Base-by-base conservation (phyloP, 2,329 filamentous ascomycete genomes). In the Metarhizium sp. region DNA sequence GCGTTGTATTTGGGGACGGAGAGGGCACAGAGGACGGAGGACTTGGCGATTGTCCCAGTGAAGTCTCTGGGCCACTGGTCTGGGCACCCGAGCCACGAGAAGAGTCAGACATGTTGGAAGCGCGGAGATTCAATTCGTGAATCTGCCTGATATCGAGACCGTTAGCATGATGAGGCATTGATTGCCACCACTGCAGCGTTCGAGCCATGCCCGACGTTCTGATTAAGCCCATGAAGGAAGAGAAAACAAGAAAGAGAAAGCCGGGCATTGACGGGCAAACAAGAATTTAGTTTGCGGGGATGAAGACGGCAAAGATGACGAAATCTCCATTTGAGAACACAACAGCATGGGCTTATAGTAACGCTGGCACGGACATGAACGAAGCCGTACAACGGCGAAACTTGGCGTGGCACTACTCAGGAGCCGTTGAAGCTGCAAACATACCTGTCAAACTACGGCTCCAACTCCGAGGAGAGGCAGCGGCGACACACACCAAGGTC, bases 71-170 rank as follows among this genome's bases (percentile, higher is more conserved):
- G 13, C 45, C 63, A 47, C 66, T 62, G 48, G 54, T 61, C 61
- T 63, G 66, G 54, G 67, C n/a, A 16, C 29, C 45, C n/a, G 49
- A 11, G 38, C 43, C 46, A 25, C 34, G 55, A 18, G 18, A 32
- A 20, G 38, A 10, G 25, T 52, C 45, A 40, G 55, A 47, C 55
- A 57, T 57, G 55, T 52, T 54, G 52, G 29, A 43, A 29, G 50
- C 45, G 40, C 51, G 52, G 29, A 30, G 30, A 43, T 45, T 38
- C 38, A 38, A 49, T 8, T 48, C 42, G 36, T 18, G 36, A 34
- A 63, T 50, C 55, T 66, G 68, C 57, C 68, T 72, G 55, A 54
- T 55, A 54, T 60, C 51, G 58, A 66, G 58, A 63, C 66, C 70
- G 65, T 74, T 64, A 74, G 71, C 62, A 62, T 16, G 6, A 20